A percentile compares a stretch with the other conserved stretches of the same genome.
Evolutionary conservation across 106 monocot species (phyloP).

Genomic region (Amphibolis antarctica): DNA sequence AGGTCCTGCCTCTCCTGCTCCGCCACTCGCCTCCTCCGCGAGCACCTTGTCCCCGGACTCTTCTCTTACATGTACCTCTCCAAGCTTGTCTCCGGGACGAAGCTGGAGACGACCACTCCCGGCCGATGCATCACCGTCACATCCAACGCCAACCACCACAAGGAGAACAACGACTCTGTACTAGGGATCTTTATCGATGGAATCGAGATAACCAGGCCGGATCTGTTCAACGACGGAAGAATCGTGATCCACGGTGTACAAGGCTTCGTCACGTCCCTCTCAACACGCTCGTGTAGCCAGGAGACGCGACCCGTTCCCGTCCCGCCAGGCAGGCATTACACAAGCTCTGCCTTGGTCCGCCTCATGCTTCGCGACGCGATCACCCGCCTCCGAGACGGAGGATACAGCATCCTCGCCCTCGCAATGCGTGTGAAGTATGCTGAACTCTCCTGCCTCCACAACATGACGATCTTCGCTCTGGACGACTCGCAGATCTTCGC

Average conservation of each 20-base stretch:
- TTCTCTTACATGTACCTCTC: constrained; percentile 27
- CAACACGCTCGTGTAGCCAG: constrained; percentile 42
- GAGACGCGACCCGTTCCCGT: background rate
- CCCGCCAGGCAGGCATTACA: background rate
- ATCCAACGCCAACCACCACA: constrained; percentile 8
- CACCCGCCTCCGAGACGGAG: constrained; percentile 36
- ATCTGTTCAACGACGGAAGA: constrained; percentile 65
- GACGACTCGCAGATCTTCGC: constrained; percentile 53
- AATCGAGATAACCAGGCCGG: constrained; percentile 47
- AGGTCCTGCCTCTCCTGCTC: constrained; percentile 41
- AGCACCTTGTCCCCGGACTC: constrained; percentile 9
- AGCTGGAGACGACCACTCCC: constrained; percentile 42
- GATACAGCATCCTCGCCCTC: constrained; percentile 59
- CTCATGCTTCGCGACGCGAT: constrained; percentile 69
- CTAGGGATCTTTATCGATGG: constrained; percentile 49
- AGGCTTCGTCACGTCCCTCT: constrained; percentile 48
- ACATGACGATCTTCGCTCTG: constrained; percentile 73
- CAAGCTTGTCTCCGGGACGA: constrained; percentile 32
- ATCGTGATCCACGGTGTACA: constrained; percentile 64
- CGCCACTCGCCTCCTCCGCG: constrained; percentile 10
- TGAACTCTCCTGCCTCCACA: constrained; percentile 34
- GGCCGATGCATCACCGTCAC: constrained; percentile 49
- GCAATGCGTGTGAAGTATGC: constrained; percentile 64
- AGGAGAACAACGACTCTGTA: constrained; percentile 1
- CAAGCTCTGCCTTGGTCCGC: constrained; percentile 20